Percentiles rank a stretch among this genome's conserved stretches.
Evolutionary conservation across 2,329 filamentous ascomycete species (phyloP).

Genomic region (Neurospora crassa): DNA sequence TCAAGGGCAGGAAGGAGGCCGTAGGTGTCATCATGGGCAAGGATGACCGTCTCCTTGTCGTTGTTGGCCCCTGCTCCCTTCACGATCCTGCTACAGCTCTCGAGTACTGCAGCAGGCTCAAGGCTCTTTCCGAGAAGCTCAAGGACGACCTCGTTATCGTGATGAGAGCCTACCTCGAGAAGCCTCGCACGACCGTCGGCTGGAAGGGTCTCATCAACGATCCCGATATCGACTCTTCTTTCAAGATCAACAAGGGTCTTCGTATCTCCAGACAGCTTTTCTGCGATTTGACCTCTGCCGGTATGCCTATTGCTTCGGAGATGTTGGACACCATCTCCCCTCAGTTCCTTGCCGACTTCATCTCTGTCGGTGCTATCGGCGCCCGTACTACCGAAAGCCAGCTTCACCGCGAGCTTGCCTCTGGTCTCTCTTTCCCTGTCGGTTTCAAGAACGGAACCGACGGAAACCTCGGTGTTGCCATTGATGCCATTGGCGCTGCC

Average conservation of each 20-base stretch:
- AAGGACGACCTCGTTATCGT: conserved; percentile 79
- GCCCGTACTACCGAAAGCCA: conserved; percentile 95
- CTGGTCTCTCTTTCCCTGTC: conserved; percentile 91
- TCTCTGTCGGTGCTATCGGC: conserved; percentile 91
- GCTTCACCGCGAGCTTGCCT: conserved; percentile 90
- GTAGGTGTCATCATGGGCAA: conserved; percentile 69
- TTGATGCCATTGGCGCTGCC: conserved; percentile 88
- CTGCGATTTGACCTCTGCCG: conserved; percentile 73
- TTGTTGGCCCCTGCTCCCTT: conserved; percentile 93
- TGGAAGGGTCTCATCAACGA: conserved; percentile 99
- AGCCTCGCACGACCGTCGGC: conserved; percentile 93
- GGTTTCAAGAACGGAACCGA: conserved; percentile 99
- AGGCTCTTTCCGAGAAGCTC: conserved; percentile 68
- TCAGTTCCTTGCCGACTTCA: conserved; percentile 92
- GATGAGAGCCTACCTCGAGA: conserved; percentile 98
- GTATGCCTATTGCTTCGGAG: conserved; percentile 93
- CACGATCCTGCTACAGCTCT: conserved; percentile 84
- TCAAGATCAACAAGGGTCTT: conserved; percentile 98
- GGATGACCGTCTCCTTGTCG: conserved; percentile 82
- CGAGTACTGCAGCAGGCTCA: conserved; percentile 77
- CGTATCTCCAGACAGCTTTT: conserved; percentile 89
- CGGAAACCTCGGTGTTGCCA: conserved; percentile 79
- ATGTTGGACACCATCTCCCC: conserved; percentile 99
- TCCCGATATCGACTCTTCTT: conserved; percentile 93
- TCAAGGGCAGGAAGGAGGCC: conserved; percentile 59